Evolutionary conservation across 495 filamentous ascomycete species (phyloP).

Genomic region (Penicillium atrosanguineum): DNA sequence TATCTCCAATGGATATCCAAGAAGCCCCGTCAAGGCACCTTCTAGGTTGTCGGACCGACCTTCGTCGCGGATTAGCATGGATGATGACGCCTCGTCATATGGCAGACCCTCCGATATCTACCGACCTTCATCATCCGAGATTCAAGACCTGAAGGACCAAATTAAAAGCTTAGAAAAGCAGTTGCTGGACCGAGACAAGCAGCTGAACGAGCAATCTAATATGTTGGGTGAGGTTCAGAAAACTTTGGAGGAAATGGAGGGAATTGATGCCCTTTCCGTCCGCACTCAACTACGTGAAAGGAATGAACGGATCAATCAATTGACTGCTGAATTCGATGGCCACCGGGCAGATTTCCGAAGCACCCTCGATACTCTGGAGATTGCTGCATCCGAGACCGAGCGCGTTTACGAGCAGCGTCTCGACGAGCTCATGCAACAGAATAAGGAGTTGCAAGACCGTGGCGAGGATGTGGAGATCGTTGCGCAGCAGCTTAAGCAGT

Average conservation of each 20-base stretch:
- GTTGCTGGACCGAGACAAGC: conserved; percentile 79
- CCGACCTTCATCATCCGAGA: conserved; percentile 45
- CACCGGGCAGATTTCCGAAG: conserved; percentile 95
- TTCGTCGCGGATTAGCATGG: conserved; percentile 41
- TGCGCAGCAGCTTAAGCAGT: conserved; percentile 83
- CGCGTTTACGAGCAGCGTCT: conserved; percentile 94
- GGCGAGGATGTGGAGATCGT: conserved; percentile 89
- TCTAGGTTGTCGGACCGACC: conserved; percentile 44
- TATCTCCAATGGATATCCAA: conserved; percentile 31
- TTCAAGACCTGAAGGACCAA: conserved; percentile 57
- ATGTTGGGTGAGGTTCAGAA: conserved; percentile 64
- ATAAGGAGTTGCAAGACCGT: conserved; percentile 75
- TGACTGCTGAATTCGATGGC: conserved; percentile 92
- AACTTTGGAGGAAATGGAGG: conserved; percentile 62
- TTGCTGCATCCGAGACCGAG: conserved; percentile 95
- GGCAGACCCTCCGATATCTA: conserved; percentile 45
- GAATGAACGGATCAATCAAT: conserved; percentile 89
- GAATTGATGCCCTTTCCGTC: conserved; percentile 72
- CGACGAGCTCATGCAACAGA: conserved; percentile 82
- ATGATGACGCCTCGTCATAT: conserved; percentile 36
- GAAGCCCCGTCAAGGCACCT: conserved; percentile 43
- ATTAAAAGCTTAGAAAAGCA: conserved; percentile 60
- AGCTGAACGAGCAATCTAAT: conserved; percentile 80
- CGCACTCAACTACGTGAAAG: conserved; percentile 85
- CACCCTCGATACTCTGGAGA: conserved; percentile 93